Base-by-base conservation (phyloP, 768 basidiomycete species). In the Collybia mongolica region DNA sequence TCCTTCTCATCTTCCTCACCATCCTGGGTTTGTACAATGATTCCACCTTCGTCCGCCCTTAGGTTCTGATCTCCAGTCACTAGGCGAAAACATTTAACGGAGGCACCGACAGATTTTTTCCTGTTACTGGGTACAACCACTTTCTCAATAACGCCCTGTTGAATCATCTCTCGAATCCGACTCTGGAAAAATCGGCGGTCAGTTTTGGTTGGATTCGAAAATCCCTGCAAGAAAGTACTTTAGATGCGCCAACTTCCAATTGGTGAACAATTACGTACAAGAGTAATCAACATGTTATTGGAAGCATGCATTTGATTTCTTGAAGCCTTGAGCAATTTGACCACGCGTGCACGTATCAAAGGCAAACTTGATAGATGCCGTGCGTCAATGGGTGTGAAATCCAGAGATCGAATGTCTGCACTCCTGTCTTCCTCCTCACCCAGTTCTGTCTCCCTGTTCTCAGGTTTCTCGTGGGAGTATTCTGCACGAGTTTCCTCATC, bases 101-200 rank as follows among this genome's bases (percentile, higher is more conserved):
- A 74, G 36, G 72, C 64, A 44, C 72, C 74, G 37, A 67, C 61
- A 17, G 74, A 72, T 49, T 74, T 73, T 55, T 75, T 81, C 48
- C 67, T 71, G 59, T 76, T 74, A 56, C 70, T 82, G 4, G 87
- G 86, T 7, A 92, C 83, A 38, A 81, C 66, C 23, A 93, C 80
- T 52, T 82, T 84, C 62, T 93, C 91, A 29, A 94, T 77, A 35
- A 89, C 60, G 6, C 88, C 83, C 60, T 86, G 80, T 46, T 82
- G 79, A 17, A 89, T 77, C 58, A 94, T 72, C 56, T 88, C 88
- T 2, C 83, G 80, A 36, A 93, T 71, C 39, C 90, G 77, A 29
- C 77, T 81, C 60, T 84, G 82, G 63, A 94, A 91, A 60, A 92
- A 90, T 12, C 91, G 81, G n/a, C 91, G 80, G 56, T 92, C 86